A percentile compares a stretch with the other conserved stretches of the same genome.
phyloP scores from a whole-genome alignment of 495 filamentous ascomycete genomes.

The Letharia columbiana region DNA sequence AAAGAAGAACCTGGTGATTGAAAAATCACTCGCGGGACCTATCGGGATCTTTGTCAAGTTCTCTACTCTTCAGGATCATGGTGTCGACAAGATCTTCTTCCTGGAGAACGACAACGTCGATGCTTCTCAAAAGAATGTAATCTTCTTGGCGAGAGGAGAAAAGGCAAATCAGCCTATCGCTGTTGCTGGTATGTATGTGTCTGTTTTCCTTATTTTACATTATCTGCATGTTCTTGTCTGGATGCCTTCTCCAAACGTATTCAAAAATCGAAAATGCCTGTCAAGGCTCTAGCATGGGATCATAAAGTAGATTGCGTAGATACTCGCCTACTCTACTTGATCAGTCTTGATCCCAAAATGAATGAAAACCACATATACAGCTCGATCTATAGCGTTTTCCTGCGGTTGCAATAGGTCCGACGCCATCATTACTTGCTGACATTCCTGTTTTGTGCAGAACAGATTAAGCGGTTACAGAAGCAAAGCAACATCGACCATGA shows the following conservation, averaged over 20 bases:
- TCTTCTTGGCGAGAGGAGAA: constrained; percentile 86
- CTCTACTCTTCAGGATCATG: constrained; percentile 83
- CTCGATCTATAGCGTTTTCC: constrained; percentile 36
- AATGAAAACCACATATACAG: constrained; percentile 26
- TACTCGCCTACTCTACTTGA: constrained; percentile 47
- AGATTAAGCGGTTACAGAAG: constrained; percentile 81
- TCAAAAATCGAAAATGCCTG: neutral
- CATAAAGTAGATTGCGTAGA: constrained; percentile 57
- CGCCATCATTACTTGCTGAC: constrained; percentile 53
- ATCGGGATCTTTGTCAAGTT: constrained; percentile 90
- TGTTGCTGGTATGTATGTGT: constrained; percentile 71
- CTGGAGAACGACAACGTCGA: constrained; percentile 92
- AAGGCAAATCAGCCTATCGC: constrained; percentile 68
- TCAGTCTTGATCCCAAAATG: constrained; percentile 61
- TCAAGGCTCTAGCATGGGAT: constrained; percentile 22
- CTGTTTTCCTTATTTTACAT: constrained; percentile 5
- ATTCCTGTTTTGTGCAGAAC: constrained; percentile 49
- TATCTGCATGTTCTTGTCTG: constrained; percentile 7
- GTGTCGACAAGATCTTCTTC: constrained; percentile 91
- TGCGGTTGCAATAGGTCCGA: constrained; percentile 31
- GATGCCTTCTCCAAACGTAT: neutral
- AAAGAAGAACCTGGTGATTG: constrained; percentile 96
- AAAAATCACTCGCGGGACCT: constrained; percentile 79
- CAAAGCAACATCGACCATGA: constrained; percentile 84
- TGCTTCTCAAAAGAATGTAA: constrained; percentile 85